A percentile compares a stretch with the other conserved stretches of the same genome.
Conservation (phyloP, 805 yeast species). For the Dipodascus geniculatus region DNA sequence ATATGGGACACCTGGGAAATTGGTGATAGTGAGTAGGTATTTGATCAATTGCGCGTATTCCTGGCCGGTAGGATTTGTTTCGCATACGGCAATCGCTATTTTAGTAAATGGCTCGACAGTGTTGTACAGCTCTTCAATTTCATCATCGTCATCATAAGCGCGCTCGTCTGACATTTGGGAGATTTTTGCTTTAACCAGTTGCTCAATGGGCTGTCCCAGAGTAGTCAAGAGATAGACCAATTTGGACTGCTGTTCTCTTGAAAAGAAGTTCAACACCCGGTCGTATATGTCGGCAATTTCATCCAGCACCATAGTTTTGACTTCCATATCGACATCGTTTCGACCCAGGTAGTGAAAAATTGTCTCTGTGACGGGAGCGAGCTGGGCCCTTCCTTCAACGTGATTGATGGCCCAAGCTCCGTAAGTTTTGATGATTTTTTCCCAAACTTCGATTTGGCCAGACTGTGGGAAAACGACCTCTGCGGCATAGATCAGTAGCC, state of each 20-base stretch:
- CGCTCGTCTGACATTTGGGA: neutral
- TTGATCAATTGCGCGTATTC: conserved; percentile 4
- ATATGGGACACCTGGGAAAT: conserved; percentile 11
- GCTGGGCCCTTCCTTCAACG: neutral
- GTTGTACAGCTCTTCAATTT: neutral
- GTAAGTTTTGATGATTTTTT: neutral
- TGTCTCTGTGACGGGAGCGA: neutral
- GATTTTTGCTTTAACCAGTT: neutral
- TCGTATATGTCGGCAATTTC: neutral
- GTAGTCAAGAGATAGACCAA: neutral
- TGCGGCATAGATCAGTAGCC: neutral
- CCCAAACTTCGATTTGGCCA: neutral
- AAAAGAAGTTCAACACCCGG: neutral
- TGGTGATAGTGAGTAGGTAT: conserved; percentile 9
- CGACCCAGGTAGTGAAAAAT: neutral
- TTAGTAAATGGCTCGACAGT: neutral
- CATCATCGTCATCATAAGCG: neutral
- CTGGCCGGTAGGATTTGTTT: neutral
- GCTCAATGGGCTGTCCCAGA: neutral
- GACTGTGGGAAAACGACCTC: neutral
- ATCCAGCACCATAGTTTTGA: neutral
- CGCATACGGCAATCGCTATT: neutral
- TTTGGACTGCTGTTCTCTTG: neutral
- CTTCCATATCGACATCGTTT: neutral
- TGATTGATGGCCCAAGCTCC: neutral